Percentiles rank a stretch among this genome's conserved stretches.
Evolutionary conservation across 2,329 filamentous ascomycete species (phyloP).

Genomic region (Seiridium cupressi): DNA sequence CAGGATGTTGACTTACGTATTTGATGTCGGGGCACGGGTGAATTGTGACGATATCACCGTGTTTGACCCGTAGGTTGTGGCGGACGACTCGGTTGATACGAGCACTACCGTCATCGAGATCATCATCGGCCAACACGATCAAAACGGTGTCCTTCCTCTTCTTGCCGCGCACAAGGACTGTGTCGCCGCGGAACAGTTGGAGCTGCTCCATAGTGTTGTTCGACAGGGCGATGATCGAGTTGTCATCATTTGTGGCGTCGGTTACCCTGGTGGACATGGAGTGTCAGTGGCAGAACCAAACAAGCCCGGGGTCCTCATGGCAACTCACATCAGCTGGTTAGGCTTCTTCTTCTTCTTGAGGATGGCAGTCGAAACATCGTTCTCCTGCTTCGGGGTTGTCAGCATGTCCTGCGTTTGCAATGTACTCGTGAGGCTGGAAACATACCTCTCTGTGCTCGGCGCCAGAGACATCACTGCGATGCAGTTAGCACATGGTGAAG

Average conservation of each 20-base stretch:
- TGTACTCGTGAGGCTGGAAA: constrained; percentile 21
- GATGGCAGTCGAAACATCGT: constrained; percentile 93
- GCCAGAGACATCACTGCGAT: constrained; percentile 78
- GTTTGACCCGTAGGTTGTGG: constrained; percentile 98
- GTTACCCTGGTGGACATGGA: constrained; percentile 67
- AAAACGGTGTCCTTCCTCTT: constrained; percentile 99
- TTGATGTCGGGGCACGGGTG: constrained; percentile 99
- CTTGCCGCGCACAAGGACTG: constrained; percentile 97
- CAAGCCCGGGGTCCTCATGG: background rate
- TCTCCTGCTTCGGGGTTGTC: constrained; percentile 55
- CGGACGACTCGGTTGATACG: constrained; percentile 98
- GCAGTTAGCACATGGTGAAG: constrained; percentile 1
- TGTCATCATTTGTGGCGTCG: constrained; percentile 98
- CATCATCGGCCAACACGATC: constrained; percentile 95
- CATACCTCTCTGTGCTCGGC: constrained; percentile 81
- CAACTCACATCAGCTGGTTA: constrained; percentile 89
- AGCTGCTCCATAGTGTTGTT: constrained; percentile 99
- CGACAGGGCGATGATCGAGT: constrained; percentile 97
- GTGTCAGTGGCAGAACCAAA: background rate
- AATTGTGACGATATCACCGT: constrained; percentile 95
- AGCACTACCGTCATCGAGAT: constrained; percentile 94
- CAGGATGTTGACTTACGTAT: constrained; percentile 69
- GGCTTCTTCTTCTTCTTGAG: constrained; percentile 99
- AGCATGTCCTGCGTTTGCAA: constrained; percentile 18
- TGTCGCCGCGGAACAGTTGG: constrained; percentile 97